Conservation (phyloP, 148 eudicot genomes). For the Suaeda aralocaspica region DNA sequence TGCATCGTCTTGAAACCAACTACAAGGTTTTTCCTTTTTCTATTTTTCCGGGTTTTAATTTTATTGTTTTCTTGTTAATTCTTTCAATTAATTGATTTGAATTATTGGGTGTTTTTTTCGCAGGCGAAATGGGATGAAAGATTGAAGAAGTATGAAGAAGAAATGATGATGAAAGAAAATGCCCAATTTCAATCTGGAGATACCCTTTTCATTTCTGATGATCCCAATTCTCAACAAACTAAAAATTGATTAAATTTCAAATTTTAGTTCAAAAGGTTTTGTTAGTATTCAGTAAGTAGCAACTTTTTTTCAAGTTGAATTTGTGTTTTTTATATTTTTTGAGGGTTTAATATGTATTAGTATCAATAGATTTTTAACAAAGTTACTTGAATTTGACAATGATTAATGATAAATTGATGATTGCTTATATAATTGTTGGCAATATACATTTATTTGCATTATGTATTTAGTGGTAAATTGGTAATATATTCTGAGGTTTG, state of each 20-base stretch:
- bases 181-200: constrained; percentile 25
- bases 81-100: not conserved
- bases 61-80: not conserved
- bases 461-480: no score
- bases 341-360: no score
- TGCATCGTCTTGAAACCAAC: constrained; percentile 44
- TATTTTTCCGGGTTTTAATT: not conserved
- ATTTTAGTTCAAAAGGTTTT: no score
- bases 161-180: constrained; percentile 32
- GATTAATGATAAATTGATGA: not conserved
- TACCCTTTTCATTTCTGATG: constrained; percentile 14
- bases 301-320: no score
- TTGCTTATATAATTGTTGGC: no score
- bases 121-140: constrained; percentile 53
- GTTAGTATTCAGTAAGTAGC: no score
- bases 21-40: constrained; percentile 37
- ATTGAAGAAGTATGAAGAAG: constrained; percentile 47
- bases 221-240: constrained; percentile 12
- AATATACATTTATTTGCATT: constrained; percentile 4
- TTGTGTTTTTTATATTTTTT: no score
- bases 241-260: not conserved
- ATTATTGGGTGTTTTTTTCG: not conserved
- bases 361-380: not conserved
- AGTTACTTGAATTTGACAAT: not conserved
- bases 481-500: no score